Evolutionary conservation across 768 basidiomycete species (phyloP), one percentile per base, ranked within the genome.

Genomic region (Zangia roseola): DNA sequence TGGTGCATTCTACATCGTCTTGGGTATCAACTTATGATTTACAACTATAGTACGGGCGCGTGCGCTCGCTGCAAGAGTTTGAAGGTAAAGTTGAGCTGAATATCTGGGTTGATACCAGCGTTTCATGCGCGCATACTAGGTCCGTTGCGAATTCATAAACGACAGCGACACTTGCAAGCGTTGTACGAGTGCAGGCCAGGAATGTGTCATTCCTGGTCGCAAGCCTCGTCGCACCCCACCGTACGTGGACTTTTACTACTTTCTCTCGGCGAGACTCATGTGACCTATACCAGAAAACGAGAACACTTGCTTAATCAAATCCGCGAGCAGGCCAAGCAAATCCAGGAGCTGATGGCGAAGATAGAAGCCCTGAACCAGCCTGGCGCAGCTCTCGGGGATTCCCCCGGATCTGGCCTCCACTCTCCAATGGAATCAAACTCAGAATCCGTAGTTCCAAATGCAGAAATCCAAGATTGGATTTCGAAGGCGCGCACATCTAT

Each of bases 201-300:
- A 88, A 43, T 91, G 88, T 56, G 69, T 83, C 35, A 88, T 86
- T 42, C 88, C 88, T n/a, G 88, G 88, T n/a, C 77, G 86, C 53
- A 91, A 88, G 68, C 86, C 87, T 60, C 83, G 88, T 48, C 75
- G 84, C 39, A 78, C 83, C 5, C 88, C 89, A 44, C 89, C 86
- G 88, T 91, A 68, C 64, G 85, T 70, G 20, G 19, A 37, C 14
- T 40, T 31, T 40, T 14, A n/a, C 26, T 17, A n/a, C n/a, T 28
- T n/a, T 20, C 24, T 16, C 13, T 10, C 12, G 10, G 6, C 24
- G 9, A 12, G 23, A 24, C 49, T 48, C 35, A 60, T 31, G 3
- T 17, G 19, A 14, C 17, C 23, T 48, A 31, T 30, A 37, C 20
- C 50, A 91, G 88, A 34, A 90, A 90, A 75, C 85, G 89, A 13